Conservation (phyloP, 306 rosid genomes). For the Hylodesmum podocarpum region DNA sequence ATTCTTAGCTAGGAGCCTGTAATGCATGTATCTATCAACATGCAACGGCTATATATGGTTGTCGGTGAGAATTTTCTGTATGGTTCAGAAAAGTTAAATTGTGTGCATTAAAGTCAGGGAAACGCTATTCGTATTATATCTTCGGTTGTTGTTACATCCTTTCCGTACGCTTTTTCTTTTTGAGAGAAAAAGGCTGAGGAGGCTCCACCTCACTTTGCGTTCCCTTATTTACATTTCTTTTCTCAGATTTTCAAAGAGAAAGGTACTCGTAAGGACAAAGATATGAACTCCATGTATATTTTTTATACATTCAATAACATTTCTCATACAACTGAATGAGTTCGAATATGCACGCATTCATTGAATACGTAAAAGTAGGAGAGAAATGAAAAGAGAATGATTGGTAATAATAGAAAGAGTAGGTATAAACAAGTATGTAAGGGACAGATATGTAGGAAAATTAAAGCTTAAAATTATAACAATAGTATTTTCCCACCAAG, state of each 20-base stretch:
- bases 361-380: neutral
- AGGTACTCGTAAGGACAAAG: neutral
- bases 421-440: neutral
- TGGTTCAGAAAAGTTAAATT: neutral
- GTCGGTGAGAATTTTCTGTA: constrained; percentile 8
- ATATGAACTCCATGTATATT: neutral
- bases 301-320: neutral
- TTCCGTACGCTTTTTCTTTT: neutral
- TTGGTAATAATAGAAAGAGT: neutral
- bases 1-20: neutral
- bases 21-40: neutral
- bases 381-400: neutral
- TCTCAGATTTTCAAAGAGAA: neutral
- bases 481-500: too few species aligned
- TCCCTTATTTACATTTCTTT: neutral
- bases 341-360: neutral
- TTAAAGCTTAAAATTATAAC: neutral
- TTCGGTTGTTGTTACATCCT: neutral
- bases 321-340: neutral
- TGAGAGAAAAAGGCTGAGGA: neutral
- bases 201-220: constrained; percentile 15
- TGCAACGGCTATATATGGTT: neutral
- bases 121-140: neutral
- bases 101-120: neutral
- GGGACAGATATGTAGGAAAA: neutral